These are phyloP conservation scores for Populus alba DNA, from an alignment of 345 rosid species.

Conservation along the genomic window DNA sequence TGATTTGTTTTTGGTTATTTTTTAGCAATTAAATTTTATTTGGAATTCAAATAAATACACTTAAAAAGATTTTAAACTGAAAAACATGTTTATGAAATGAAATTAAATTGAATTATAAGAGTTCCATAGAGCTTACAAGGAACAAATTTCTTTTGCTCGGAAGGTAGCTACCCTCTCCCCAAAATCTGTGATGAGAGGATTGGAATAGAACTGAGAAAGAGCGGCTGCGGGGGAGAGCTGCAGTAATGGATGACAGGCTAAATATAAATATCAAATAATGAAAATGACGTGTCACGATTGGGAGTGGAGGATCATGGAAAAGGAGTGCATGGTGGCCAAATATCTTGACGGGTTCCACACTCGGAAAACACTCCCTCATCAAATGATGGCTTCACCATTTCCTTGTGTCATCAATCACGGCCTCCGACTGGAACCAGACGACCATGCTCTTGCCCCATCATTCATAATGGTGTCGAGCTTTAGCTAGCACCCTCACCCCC, in stretches of 20 bases:
- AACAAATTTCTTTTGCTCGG: not conserved
- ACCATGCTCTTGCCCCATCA: not conserved
- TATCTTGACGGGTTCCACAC: not conserved
- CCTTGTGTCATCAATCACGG: not conserved
- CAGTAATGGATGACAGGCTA: conserved; percentile 22
- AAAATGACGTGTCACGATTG: not conserved
- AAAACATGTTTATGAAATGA: too few relatives aligned
- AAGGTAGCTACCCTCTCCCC: not conserved
- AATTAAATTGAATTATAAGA: too few relatives aligned
- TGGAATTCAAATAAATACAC: too few relatives aligned
- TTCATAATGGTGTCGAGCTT: not conserved
- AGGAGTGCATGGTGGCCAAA: not conserved
- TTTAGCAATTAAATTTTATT: too few relatives aligned
- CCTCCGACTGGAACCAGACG: not conserved
- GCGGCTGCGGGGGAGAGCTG: conserved; percentile 10
- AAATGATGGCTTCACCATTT: not conserved
- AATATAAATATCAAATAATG: not conserved
- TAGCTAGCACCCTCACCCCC: not conserved
- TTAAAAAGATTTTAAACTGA: too few relatives aligned
- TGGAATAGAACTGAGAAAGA: not conserved
- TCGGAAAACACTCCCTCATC: not conserved
- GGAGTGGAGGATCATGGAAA: not conserved
- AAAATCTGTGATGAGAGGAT: not conserved
- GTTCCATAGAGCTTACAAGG: too few relatives aligned
- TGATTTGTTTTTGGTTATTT: too few relatives aligned